phyloP scores from a whole-genome alignment of 2,329 filamentous ascomycete species.

The Parastagonospora avenae region DNA sequence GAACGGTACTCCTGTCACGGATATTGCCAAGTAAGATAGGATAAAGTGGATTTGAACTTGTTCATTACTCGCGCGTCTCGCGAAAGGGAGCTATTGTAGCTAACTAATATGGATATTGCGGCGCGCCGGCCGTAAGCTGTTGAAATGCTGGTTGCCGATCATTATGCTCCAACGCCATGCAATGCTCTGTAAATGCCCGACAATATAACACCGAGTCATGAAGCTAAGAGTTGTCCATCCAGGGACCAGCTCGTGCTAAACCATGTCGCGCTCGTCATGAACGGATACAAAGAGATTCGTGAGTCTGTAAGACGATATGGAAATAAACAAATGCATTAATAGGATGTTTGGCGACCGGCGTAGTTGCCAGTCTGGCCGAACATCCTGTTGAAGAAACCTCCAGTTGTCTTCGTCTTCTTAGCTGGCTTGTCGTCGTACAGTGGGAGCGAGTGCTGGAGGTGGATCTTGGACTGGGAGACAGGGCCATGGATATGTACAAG shows the following conservation, averaged over 20 bases:
- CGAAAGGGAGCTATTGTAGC: constrained; percentile 5
- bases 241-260: constrained; percentile 3
- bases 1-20: background rate
- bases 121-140: constrained; percentile 9
- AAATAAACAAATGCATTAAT: constrained; percentile 35
- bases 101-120: constrained; percentile 6
- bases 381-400: constrained; percentile 48
- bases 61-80: constrained; percentile 17
- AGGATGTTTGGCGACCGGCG: constrained; percentile 32
- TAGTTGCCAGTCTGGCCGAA: constrained; percentile 37
- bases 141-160: constrained; percentile 7
- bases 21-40: constrained; percentile 9
- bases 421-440: constrained; percentile 47
- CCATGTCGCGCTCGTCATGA: constrained; percentile 7
- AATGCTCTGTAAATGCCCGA: constrained; percentile 8
- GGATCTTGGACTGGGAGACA: constrained; percentile 34
- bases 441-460: constrained; percentile 43
- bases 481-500: constrained; percentile 51
- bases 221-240: constrained; percentile 6
- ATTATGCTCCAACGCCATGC: constrained; percentile 5
- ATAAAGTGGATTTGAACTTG: constrained; percentile 5
- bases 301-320: constrained; percentile 29
- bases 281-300: constrained; percentile 16
- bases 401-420: constrained; percentile 47
- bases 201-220: constrained; percentile 4